phyloP scores from a whole-genome alignment of 306 rosid genomes.

The Acacia crassicarpa region DNA sequence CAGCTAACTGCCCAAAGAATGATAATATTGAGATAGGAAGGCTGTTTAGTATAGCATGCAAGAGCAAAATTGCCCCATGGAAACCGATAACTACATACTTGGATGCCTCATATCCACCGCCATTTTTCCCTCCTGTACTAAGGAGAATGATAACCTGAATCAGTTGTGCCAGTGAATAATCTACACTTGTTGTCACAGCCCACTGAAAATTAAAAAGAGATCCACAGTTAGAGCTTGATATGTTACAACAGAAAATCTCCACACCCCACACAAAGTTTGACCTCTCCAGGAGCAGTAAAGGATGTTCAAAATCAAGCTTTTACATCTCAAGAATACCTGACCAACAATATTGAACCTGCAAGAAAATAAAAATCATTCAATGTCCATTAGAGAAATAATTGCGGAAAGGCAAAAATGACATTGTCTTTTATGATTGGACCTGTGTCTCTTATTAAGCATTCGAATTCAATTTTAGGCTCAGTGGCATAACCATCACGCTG shows the following conservation, averaged over 20 bases:
- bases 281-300: constrained; percentile 37
- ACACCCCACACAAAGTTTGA: constrained; percentile 31
- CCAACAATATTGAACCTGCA: constrained; percentile 99
- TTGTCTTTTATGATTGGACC: constrained; percentile 6
- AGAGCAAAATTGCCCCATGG: constrained; percentile 73
- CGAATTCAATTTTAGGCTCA: constrained; percentile 18
- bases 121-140: constrained; percentile 83
- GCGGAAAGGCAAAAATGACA: constrained; percentile 17
- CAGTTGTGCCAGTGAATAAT: constrained; percentile 83
- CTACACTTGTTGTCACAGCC: constrained; percentile 96
- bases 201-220: constrained; percentile 69
- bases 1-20: constrained; percentile 86
- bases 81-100: constrained; percentile 71
- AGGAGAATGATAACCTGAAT: constrained; percentile 92
- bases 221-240: constrained; percentile 29
- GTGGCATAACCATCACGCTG: background rate
- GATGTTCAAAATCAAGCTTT: constrained; percentile 34
- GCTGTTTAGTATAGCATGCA: constrained; percentile 81
- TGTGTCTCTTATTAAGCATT: constrained; percentile 16
- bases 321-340: constrained; percentile 64
- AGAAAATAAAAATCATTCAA: constrained; percentile 37
- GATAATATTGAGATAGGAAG: constrained; percentile 79
- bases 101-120: constrained; percentile 75
- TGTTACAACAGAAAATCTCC: constrained; percentile 15
- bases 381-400: constrained; percentile 28